These are phyloP conservation scores for Lodderomyces elongisporus DNA, from an alignment of 1,139 yeast genomes.

Conservation along the genomic window DNA sequence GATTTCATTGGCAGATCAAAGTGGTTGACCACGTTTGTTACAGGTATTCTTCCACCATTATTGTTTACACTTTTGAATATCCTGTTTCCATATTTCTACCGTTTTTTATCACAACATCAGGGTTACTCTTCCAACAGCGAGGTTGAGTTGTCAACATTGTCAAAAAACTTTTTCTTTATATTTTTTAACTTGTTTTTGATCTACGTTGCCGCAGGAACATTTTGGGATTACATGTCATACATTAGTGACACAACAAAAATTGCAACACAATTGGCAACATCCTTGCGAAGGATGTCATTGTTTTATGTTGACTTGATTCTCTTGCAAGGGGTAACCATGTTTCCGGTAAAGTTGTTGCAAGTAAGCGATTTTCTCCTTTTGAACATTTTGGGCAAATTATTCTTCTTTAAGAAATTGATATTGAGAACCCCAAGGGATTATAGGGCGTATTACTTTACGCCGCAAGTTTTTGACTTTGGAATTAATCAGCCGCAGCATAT, in stretches of 20 bases:
- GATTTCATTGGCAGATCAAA: constrained; percentile 51
- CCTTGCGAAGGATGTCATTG: constrained; percentile 61
- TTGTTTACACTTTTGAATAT: constrained; percentile 65
- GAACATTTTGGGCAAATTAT: constrained; percentile 55
- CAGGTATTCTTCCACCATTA: constrained; percentile 73
- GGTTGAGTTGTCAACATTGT: constrained; percentile 67
- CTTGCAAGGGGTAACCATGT: constrained; percentile 73
- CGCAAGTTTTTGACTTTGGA: constrained; percentile 64
- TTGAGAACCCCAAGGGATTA: constrained; percentile 57
- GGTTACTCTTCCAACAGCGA: constrained; percentile 74
- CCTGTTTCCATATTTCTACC: constrained; percentile 64
- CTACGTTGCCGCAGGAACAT: constrained; percentile 77
- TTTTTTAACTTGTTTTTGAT: constrained; percentile 75
- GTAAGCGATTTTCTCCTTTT: constrained; percentile 40
- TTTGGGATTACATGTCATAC: constrained; percentile 71
- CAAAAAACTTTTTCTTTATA: constrained; percentile 73
- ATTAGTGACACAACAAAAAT: constrained; percentile 71
- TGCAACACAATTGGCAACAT: constrained; percentile 68
- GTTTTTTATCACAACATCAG: constrained; percentile 60
- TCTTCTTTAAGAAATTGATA: constrained; percentile 44
- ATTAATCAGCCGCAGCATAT: constrained; percentile 63
- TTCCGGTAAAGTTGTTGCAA: constrained; percentile 66
- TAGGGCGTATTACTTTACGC: constrained; percentile 58
- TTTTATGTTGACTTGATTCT: constrained; percentile 72
- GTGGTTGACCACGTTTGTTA: constrained; percentile 68